These are phyloP conservation scores for Chlamydomonas sphaeroides DNA, from an alignment of 139 green algal genomes.

Conservation along the genomic window DNA sequence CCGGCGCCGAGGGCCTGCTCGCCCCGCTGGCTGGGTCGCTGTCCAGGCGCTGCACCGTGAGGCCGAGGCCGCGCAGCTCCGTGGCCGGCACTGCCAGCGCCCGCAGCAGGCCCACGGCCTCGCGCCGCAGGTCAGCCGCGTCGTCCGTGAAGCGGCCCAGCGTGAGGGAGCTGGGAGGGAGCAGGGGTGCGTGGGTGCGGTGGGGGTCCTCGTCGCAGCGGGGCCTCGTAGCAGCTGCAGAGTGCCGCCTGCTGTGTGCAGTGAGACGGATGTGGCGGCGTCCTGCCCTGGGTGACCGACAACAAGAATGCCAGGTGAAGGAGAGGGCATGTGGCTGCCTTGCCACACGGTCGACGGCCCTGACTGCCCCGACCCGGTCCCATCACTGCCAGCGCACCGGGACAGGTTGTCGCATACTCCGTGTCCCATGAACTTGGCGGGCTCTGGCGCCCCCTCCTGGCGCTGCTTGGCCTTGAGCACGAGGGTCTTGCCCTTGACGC, in stretches of 20 bases:
- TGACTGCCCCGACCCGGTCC: too few relatives aligned
- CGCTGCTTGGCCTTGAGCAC: conserved; percentile 88
- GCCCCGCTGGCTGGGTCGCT: conserved; percentile 47
- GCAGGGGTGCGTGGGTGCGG: neutral
- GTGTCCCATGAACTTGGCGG: conserved; percentile 91
- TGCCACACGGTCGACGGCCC: too few relatives aligned
- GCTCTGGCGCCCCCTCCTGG: conserved; percentile 74
- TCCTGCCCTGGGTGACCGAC: neutral
- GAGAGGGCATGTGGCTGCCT: too few relatives aligned
- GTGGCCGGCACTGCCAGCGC: conserved; percentile 59
- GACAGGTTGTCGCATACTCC: conserved; percentile 89
- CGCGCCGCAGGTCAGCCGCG: conserved; percentile 53
- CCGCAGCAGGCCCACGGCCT: conserved; percentile 64
- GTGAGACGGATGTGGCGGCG: neutral
- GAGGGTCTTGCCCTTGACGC: conserved; percentile 69
- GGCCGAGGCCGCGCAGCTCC: conserved; percentile 84
- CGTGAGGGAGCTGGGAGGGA: conserved; percentile 61
- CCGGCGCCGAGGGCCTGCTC: conserved; percentile 36
- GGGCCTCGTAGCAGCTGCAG: too few relatives aligned
- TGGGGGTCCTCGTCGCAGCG: too few relatives aligned
- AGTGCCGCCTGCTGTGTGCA: too few relatives aligned
- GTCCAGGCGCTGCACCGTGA: conserved; percentile 72
- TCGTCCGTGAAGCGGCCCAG: conserved; percentile 35
- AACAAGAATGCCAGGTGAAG: too few relatives aligned
- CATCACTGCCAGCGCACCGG: conserved; percentile 8